Percentiles rank a stretch among this genome's conserved stretches.
Evolutionary conservation across 768 basidiomycete genomes (phyloP).

Genomic region (Obba rivulosa): DNA sequence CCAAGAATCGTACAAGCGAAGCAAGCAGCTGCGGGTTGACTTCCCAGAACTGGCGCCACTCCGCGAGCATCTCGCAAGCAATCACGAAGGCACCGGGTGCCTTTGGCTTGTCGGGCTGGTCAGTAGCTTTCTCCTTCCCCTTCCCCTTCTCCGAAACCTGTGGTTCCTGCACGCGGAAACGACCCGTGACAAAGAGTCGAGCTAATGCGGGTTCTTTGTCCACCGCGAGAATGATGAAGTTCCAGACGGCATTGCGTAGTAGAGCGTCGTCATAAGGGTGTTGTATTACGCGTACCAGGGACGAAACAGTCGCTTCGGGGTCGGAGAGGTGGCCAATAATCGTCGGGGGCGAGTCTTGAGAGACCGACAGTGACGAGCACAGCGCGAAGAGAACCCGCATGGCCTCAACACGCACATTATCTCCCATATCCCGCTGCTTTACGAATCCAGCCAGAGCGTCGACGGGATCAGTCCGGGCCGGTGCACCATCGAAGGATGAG

Average conservation of each 20-base stretch:
- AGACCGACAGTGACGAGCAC: constrained; percentile 56
- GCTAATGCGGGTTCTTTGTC: constrained; percentile 85
- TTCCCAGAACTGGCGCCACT: constrained; percentile 76
- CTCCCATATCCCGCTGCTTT: constrained; percentile 57
- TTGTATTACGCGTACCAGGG: constrained; percentile 65
- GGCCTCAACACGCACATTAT: constrained; percentile 58
- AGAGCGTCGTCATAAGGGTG: constrained; percentile 76
- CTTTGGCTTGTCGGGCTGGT: constrained; percentile 26
- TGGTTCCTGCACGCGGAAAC: constrained; percentile 46
- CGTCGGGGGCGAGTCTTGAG: constrained; percentile 60
- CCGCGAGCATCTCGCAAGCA: constrained; percentile 58
- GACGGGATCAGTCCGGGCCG: constrained; percentile 60
- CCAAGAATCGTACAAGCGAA: constrained; percentile 69
- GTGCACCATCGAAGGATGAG: constrained; percentile 36
- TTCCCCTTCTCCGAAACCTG: constrained; percentile 31
- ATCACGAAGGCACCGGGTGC: constrained; percentile 57
- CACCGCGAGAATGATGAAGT: constrained; percentile 73
- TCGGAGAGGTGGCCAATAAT: constrained; percentile 76
- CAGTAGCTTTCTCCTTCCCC: constrained; percentile 24
- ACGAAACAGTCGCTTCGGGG: constrained; percentile 63
- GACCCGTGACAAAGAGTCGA: constrained; percentile 71
- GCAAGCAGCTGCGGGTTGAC: constrained; percentile 71
- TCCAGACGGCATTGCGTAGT: constrained; percentile 77
- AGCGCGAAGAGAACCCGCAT: constrained; percentile 63
- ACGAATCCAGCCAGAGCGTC: constrained; percentile 70